phyloP scores from a whole-genome alignment of 441 rosid species.

The Gossypium schwendimanii region DNA sequence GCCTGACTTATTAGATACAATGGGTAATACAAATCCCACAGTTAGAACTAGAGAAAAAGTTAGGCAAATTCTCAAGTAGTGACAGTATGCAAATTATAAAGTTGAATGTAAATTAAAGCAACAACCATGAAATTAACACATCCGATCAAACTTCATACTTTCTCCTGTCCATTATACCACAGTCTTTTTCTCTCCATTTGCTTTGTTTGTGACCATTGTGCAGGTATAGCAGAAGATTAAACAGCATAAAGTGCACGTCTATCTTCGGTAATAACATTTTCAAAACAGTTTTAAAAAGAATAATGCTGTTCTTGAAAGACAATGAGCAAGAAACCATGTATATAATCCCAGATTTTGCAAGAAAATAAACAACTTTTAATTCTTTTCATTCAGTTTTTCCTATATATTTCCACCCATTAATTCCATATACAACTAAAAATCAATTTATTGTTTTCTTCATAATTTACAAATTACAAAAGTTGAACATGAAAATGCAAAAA shows the following conservation, averaged over 20 bases:
- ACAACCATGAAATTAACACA: neutral
- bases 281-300: neutral
- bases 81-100: slow-evolving; percentile 4
- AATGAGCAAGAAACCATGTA: neutral
- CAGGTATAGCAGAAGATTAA: neutral
- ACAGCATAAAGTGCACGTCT: neutral
- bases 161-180: neutral
- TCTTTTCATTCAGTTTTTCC: neutral
- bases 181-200: neutral
- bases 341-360: neutral
- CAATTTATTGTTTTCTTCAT: neutral
- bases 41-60: neutral
- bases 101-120: neutral
- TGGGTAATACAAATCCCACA: neutral
- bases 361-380: neutral
- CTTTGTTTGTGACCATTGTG: neutral
- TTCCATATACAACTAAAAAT: neutral
- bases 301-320: neutral
- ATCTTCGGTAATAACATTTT: neutral
- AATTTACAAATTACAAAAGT: neutral
- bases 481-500: neutral
- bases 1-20: neutral
- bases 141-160: neutral
- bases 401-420: neutral
- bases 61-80: neutral